A percentile compares a stretch with the other conserved stretches of the same genome.
Conservation (phyloP, 2,329 filamentous ascomycete species). For the Alternaria incomplexa region DNA sequence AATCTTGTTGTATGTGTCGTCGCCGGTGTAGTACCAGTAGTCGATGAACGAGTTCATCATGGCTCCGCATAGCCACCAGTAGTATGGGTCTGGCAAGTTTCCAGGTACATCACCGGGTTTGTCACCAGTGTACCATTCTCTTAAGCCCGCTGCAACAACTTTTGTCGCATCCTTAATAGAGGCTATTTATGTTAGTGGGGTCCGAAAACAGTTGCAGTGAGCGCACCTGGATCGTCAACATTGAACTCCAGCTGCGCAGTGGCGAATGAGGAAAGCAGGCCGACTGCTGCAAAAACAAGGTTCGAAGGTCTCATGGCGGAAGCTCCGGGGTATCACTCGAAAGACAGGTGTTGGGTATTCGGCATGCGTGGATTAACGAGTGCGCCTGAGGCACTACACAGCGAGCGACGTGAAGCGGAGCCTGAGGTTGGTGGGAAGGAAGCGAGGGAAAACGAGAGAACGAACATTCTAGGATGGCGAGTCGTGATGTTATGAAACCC, state of each 20-base stretch:
- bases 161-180: slow-evolving; percentile 67
- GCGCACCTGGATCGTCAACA: slow-evolving; percentile 25
- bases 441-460: background rate
- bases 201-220: background rate
- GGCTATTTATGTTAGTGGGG: slow-evolving; percentile 48
- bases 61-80: slow-evolving; percentile 50
- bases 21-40: slow-evolving; percentile 49
- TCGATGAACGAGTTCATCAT: slow-evolving; percentile 46
- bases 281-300: slow-evolving; percentile 14
- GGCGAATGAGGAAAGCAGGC: slow-evolving; percentile 23
- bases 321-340: slow-evolving; percentile 12
- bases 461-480: slow-evolving; percentile 3
- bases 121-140: slow-evolving; percentile 70
- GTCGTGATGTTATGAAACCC: slow-evolving; percentile 24
- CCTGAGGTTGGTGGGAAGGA: slow-evolving; percentile 1
- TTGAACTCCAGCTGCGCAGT: slow-evolving; percentile 25
- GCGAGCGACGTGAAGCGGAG: slow-evolving; percentile 15
- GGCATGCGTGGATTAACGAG: slow-evolving; percentile 14
- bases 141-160: slow-evolving; percentile 65
- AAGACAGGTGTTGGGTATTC: background rate
- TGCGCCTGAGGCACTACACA: slow-evolving; percentile 11
- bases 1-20: slow-evolving; percentile 43
- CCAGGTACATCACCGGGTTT: slow-evolving; percentile 63
- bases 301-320: slow-evolving; percentile 28
- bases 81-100: slow-evolving; percentile 55